Conservation (phyloP, 176 grass and related monocot species). For the Aegilops bicornis region DNA sequence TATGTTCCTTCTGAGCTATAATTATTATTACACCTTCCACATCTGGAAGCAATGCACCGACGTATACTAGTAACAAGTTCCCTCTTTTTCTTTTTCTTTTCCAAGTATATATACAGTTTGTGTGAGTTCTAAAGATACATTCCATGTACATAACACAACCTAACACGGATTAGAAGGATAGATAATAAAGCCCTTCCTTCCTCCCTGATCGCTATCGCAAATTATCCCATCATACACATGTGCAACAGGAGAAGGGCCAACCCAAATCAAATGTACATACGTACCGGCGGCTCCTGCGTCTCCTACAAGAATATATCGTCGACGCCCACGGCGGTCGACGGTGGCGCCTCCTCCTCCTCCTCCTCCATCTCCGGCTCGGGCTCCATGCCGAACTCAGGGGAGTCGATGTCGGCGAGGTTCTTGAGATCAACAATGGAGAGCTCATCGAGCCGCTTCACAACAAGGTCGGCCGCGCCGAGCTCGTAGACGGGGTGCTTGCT, state of each 20-base stretch:
- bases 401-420: constrained; percentile 79
- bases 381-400: constrained; percentile 67
- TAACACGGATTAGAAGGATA: constrained; percentile 38
- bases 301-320: constrained; percentile 75
- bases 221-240: constrained; percentile 31
- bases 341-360: constrained; percentile 49
- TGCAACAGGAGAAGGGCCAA: constrained; percentile 44
- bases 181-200: constrained; percentile 30
- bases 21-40: constrained; percentile 1
- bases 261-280: constrained; percentile 57
- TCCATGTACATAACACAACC: constrained; percentile 44
- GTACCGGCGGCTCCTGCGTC: neutral
- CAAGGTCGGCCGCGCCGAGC: constrained; percentile 75
- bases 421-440: constrained; percentile 84
- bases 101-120: constrained; percentile 53
- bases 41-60: constrained; percentile 4
- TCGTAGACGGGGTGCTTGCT: constrained; percentile 78
- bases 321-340: constrained; percentile 45
- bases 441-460: constrained; percentile 72
- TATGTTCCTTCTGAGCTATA: neutral
- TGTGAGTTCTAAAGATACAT: constrained; percentile 44
- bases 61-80: no score
- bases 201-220: constrained; percentile 22
- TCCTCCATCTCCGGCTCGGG: constrained; percentile 69
- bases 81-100: neutral